Evolutionary conservation across 2,329 filamentous ascomycete species (phyloP), one percentile per base, ranked within the genome.

Genomic region (Fusarium brevicatenulatum): DNA sequence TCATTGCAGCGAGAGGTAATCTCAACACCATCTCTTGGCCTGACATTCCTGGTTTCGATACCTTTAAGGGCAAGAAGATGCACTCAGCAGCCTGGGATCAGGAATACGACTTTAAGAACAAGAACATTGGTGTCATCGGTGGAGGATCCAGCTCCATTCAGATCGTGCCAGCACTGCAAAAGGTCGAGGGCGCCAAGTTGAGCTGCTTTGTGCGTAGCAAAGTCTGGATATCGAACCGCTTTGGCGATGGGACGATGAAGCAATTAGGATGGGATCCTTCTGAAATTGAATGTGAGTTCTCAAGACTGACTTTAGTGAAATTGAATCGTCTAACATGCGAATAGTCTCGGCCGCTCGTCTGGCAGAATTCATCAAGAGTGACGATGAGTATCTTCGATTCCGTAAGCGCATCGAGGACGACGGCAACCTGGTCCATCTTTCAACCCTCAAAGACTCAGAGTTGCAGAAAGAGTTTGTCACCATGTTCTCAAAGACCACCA

Each of bases 281-380:
- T 18, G 55, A 63, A 0, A 28, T 49, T 0, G 8, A 60, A 2
- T 40, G 60, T 49, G 8, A 61, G 60, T 40, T 1, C 1, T 2
- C 4, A 2, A 6, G 0, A 11, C 4, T 2, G 4, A n/a, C 0
- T 13, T 1, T 0, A 46, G 23, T 0, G 18, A 2, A 3, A 46
- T 7, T 15, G 13, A 4, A 34, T 15, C 3, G 8, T 15, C 60
- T 63, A 30, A 63, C 1, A 23, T 8, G 8, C 3, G 1, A 12
- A 23, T 2, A 63, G 60, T 63, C n/a, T 32, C 60, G 4, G 13
- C 54, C n/a, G 23, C 40, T 11, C 55, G 60, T 7, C 1, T 63
- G 19, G 25, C 39, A 10, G 18, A 42, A 2, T 63, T 61, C 7
- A 2, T 19, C 9, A 42, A 61, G 19, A 63, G 7, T 19, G 55